A percentile compares a stretch with the other conserved stretches of the same genome.
These are phyloP conservation scores for Puya raimondii DNA, from an alignment of 176 grass and related monocot species.

Conservation along the genomic window DNA sequence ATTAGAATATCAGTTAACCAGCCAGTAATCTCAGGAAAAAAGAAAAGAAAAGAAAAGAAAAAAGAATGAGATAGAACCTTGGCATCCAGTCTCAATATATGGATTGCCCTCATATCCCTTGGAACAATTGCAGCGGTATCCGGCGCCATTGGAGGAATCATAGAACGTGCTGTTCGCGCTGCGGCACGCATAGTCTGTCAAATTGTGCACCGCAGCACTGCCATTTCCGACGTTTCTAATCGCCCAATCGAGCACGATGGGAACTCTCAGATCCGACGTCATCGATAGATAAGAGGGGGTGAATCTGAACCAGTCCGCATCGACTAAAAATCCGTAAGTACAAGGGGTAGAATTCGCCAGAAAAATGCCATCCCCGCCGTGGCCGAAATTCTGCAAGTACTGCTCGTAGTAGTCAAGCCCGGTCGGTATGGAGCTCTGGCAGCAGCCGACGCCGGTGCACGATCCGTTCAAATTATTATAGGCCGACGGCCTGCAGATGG, in stretches of 20 bases:
- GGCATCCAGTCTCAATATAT: conserved; percentile 44
- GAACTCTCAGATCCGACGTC: conserved; percentile 21
- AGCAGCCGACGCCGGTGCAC: conserved; percentile 48
- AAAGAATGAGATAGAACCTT: conserved; percentile 12
- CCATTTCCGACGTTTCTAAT: conserved; percentile 26
- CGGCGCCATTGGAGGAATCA: conserved; percentile 14
- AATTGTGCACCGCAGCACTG: conserved; percentile 12
- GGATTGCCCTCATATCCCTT: conserved; percentile 46
- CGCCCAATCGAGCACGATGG: conserved; percentile 54
- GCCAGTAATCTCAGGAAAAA: background rate
- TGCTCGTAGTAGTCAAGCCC: background rate
- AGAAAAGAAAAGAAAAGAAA: background rate
- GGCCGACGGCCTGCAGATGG: conserved; percentile 24
- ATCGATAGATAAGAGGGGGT: conserved; percentile 9
- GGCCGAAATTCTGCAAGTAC: too few relatives aligned
- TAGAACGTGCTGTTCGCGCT: conserved; percentile 6
- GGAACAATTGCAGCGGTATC: conserved; percentile 48
- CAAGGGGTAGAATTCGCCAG: conserved; percentile 4
- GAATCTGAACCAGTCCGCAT: conserved; percentile 26
- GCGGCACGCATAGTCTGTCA: conserved; percentile 35
- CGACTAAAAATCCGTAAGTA: conserved; percentile 32
- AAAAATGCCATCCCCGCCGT: background rate
- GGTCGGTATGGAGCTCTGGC: conserved; percentile 15
- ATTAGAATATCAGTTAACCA: background rate
- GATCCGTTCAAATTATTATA: background rate